Evolutionary conservation across 2,329 filamentous ascomycete genomes (phyloP).

Genomic region (Didymosphaeria variabile): DNA sequence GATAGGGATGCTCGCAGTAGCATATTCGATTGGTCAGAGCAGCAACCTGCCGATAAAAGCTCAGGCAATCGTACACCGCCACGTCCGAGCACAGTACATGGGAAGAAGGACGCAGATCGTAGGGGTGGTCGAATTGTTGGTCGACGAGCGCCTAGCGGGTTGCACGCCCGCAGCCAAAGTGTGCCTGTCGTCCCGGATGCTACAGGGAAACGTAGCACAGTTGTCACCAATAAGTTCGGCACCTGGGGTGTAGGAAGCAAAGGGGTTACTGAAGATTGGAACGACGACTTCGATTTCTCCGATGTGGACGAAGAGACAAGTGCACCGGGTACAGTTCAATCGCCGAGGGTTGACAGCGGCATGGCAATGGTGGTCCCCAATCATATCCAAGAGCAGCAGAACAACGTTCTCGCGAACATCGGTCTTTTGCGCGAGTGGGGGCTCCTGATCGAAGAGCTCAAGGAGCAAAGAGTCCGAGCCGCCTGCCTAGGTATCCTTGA

Average conservation of each 20-base stretch:
- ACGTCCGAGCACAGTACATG: conserved; percentile 78
- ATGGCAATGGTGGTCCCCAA: conserved; percentile 75
- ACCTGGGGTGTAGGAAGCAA: conserved; percentile 85
- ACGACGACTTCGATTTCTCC: conserved; percentile 85
- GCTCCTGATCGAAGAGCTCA: conserved; percentile 82
- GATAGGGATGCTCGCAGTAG: conserved; percentile 65
- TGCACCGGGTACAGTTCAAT: conserved; percentile 43
- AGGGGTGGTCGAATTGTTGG: conserved; percentile 74
- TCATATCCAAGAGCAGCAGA: conserved; percentile 82
- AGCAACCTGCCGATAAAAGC: conserved; percentile 68
- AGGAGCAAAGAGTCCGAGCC: conserved; percentile 76
- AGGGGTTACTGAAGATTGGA: conserved; percentile 85
- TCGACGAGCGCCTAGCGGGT: conserved; percentile 72
- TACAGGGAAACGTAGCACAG: conserved; percentile 60
- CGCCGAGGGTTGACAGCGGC: conserved; percentile 55
- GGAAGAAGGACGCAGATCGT: conserved; percentile 75
- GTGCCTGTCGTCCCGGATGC: conserved; percentile 75
- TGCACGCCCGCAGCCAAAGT: conserved; percentile 82
- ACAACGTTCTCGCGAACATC: conserved; percentile 82
- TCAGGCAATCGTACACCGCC: conserved; percentile 67
- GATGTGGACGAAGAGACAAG: conserved; percentile 56
- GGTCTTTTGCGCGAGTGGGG: conserved; percentile 85
- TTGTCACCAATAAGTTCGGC: conserved; percentile 75
- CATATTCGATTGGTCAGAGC: conserved; percentile 82
- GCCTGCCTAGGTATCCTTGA: conserved; percentile 71